Evolutionary conservation across 2,329 filamentous ascomycete species (phyloP).

Genomic region (Penicillium psychrosexuale): DNA sequence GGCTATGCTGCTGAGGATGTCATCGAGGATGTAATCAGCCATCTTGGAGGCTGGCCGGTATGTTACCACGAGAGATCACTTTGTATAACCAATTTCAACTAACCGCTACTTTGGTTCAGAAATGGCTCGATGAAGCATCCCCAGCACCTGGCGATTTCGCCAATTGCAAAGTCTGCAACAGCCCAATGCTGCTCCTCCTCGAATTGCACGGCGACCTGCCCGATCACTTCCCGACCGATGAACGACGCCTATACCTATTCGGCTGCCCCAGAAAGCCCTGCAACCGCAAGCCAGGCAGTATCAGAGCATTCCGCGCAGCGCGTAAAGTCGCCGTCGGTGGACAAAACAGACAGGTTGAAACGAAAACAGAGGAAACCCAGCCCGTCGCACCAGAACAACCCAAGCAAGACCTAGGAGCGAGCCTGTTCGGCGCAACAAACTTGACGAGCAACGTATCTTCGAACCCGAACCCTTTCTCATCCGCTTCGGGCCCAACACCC

Average conservation of each 20-base stretch:
- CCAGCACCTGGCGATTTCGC: slow-evolving; percentile 73
- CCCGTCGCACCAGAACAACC: slow-evolving; percentile 19
- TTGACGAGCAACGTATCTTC: slow-evolving; percentile 37
- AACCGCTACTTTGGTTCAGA: slow-evolving; percentile 49
- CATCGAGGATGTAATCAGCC: slow-evolving; percentile 78
- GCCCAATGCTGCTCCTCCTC: slow-evolving; percentile 76
- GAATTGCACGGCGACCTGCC: slow-evolving; percentile 90
- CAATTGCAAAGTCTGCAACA: slow-evolving; percentile 83
- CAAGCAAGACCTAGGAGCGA: slow-evolving; percentile 49
- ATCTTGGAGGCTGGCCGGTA: slow-evolving; percentile 84
- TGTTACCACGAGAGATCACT: slow-evolving; percentile 31
- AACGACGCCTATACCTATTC: slow-evolving; percentile 84
- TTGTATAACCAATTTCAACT: slow-evolving; percentile 8
- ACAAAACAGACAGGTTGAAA: slow-evolving; percentile 17
- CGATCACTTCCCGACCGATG: slow-evolving; percentile 79
- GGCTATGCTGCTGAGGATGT: slow-evolving; percentile 82
- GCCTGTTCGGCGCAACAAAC: slow-evolving; percentile 58
- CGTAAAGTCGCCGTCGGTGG: slow-evolving; percentile 46
- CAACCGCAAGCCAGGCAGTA: slow-evolving; percentile 75
- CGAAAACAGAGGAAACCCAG: slow-evolving; percentile 22
- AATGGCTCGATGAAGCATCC: slow-evolving; percentile 73
- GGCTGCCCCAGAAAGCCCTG: slow-evolving; percentile 75
- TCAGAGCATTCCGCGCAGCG: slow-evolving; percentile 70
- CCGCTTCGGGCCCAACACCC: slow-evolving; percentile 32
- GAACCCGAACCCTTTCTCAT: slow-evolving; percentile 56